phyloP scores from a whole-genome alignment of 2,329 filamentous ascomycete species.

The Sporothrix schenckii region DNA sequence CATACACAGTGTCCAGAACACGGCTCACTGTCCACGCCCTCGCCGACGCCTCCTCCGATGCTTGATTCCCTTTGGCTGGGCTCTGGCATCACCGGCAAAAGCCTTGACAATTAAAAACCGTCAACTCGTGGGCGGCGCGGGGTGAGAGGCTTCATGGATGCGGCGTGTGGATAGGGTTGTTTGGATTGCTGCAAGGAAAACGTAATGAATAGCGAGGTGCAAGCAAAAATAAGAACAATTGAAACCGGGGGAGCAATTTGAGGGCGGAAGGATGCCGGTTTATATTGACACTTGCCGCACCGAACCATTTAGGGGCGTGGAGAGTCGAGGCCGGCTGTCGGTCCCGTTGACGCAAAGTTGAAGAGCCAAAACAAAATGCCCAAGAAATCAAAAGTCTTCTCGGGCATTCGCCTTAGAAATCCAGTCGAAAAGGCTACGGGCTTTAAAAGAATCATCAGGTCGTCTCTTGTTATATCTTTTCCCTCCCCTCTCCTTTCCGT shows the following conservation, averaged over 20 bases:
- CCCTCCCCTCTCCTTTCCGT: neutral
- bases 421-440: conserved; percentile 9
- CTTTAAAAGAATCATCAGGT: conserved; percentile 20
- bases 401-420: conserved; percentile 28
- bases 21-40: conserved; percentile 3
- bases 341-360: conserved; percentile 26
- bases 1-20: neutral
- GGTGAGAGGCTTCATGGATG: neutral
- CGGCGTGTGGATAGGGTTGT: neutral
- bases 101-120: neutral
- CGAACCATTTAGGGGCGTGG: neutral
- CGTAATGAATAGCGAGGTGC: neutral
- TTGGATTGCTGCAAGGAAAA: neutral
- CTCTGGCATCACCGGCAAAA: neutral
- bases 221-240: neutral
- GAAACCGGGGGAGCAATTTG: neutral
- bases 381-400: neutral
- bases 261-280: neutral
- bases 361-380: conserved; percentile 16
- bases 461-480: conserved; percentile 2
- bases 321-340: conserved; percentile 31
- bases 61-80: neutral
- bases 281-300: conserved; percentile 16
- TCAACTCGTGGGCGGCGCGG: neutral
- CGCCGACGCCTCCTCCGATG: conserved; percentile 19